These are phyloP conservation scores for Pezicula rhizophila DNA, from an alignment of 2,329 filamentous ascomycete genomes.

Conservation along the genomic window DNA sequence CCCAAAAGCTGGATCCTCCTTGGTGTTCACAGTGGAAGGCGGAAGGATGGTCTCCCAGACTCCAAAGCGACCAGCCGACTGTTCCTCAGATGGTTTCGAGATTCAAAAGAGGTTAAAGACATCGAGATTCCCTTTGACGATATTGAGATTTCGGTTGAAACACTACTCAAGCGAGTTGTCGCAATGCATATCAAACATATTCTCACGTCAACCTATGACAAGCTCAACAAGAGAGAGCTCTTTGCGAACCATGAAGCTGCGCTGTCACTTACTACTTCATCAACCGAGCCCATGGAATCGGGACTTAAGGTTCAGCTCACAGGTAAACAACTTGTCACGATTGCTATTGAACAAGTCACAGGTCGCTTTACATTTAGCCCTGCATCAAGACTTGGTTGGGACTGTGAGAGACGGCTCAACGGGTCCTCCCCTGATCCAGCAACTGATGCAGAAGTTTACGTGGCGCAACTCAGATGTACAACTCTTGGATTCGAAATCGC, in stretches of 20 bases:
- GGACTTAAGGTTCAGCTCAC: constrained; percentile 65
- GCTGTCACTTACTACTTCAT: constrained; percentile 51
- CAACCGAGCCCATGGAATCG: constrained; percentile 59
- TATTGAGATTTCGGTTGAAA: constrained; percentile 64
- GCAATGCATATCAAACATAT: constrained; percentile 69
- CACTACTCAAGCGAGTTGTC: constrained; percentile 67
- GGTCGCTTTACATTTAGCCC: constrained; percentile 71
- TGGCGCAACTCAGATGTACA: constrained; percentile 59
- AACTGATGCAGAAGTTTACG: constrained; percentile 47
- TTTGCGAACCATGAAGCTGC: constrained; percentile 55
- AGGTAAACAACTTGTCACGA: constrained; percentile 48
- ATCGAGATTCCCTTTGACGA: constrained; percentile 62
- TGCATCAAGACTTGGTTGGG: constrained; percentile 46
- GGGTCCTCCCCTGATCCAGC: constrained; percentile 45
- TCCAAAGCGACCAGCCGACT: constrained; percentile 47
- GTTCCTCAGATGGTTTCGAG: constrained; percentile 74
- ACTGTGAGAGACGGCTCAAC: constrained; percentile 62
- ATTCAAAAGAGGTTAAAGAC: constrained; percentile 68
- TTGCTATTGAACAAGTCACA: constrained; percentile 71
- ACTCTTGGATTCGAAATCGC: constrained; percentile 56
- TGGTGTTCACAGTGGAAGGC: constrained; percentile 64
- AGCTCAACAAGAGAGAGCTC: constrained; percentile 52
- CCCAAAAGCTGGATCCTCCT: constrained; percentile 89
- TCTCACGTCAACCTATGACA: constrained; percentile 59
- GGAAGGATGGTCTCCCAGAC: constrained; percentile 34